Percentiles rank a stretch among this genome's conserved stretches.
These are phyloP conservation scores for Fusarium beomiforme DNA, from an alignment of 2,329 filamentous ascomycete species.

Conservation along the genomic window DNA sequence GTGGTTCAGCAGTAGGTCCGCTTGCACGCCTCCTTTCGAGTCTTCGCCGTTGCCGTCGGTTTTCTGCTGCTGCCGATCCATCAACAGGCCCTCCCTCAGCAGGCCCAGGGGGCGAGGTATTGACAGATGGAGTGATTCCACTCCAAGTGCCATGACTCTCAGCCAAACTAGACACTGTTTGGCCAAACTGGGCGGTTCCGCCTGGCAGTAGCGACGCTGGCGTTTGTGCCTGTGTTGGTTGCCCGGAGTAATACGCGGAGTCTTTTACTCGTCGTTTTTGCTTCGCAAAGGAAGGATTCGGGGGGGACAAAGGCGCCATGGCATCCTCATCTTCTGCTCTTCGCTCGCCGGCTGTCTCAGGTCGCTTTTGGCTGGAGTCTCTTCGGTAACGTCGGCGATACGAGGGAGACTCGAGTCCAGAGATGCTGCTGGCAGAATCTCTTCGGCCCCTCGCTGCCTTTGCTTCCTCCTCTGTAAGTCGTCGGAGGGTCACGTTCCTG, in stretches of 20 bases:
- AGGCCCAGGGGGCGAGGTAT: conserved; percentile 52
- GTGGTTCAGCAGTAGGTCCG: conserved; percentile 40
- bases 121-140: conserved; percentile 51
- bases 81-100: conserved; percentile 48
- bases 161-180: conserved; percentile 60
- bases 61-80: conserved; percentile 56
- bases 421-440: conserved; percentile 66
- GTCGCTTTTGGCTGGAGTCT: conserved; percentile 59
- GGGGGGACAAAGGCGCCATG: conserved; percentile 62
- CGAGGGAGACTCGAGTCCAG: conserved; percentile 63
- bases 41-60: conserved; percentile 64
- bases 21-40: conserved; percentile 61
- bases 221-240: conserved; percentile 44
- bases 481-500: conserved; percentile 68
- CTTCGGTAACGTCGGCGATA: conserved; percentile 63
- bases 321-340: conserved; percentile 51
- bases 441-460: conserved; percentile 56
- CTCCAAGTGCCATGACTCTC: conserved; percentile 66
- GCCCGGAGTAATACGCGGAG: conserved; percentile 70
- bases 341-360: conserved; percentile 59
- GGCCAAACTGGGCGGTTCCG: conserved; percentile 45
- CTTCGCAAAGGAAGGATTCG: conserved; percentile 65
- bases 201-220: conserved; percentile 49
- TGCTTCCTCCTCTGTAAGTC: conserved; percentile 69
- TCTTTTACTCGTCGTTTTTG: conserved; percentile 63